These are phyloP conservation scores for Malassezia pachydermatis DNA, from an alignment of 1,284 basidiomycete genomes.

Conservation along the genomic window DNA sequence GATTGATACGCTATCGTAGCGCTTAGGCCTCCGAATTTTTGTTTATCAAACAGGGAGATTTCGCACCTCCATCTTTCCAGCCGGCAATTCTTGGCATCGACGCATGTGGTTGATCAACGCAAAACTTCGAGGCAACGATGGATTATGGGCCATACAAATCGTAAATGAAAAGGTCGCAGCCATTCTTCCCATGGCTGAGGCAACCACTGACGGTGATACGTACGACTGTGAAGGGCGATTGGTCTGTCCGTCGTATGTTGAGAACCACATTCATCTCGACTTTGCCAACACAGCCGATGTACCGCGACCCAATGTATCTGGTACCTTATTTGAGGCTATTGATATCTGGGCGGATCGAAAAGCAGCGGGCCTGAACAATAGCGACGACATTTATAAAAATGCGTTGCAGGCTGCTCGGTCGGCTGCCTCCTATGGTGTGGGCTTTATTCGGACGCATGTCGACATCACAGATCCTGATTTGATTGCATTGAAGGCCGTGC, in stretches of 20 bases:
- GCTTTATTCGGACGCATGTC: constrained; percentile 2
- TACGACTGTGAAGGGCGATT: background rate
- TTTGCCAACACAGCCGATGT: background rate
- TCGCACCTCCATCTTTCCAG: no score
- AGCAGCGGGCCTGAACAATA: background rate
- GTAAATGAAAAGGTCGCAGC: background rate
- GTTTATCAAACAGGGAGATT: no score
- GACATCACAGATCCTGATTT: constrained; percentile 3
- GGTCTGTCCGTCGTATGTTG: background rate
- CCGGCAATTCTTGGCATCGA: no score
- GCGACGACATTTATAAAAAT: background rate
- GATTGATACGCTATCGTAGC: no score
- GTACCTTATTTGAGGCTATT: constrained; percentile 1
- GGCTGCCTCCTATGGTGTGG: background rate
- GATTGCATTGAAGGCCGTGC: background rate
- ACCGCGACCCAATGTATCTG: constrained; percentile 1
- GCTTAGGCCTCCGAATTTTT: no score
- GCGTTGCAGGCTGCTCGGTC: background rate
- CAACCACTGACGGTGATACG: background rate
- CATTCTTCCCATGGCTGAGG: background rate
- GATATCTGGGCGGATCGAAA: constrained; percentile 4
- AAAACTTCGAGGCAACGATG: background rate
- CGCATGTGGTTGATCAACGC: constrained; percentile 3
- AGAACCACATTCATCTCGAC: background rate
- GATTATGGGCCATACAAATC: background rate